These are phyloP conservation scores for Candida glucosophila DNA, from an alignment of 1,139 yeast species.

Conservation along the genomic window DNA sequence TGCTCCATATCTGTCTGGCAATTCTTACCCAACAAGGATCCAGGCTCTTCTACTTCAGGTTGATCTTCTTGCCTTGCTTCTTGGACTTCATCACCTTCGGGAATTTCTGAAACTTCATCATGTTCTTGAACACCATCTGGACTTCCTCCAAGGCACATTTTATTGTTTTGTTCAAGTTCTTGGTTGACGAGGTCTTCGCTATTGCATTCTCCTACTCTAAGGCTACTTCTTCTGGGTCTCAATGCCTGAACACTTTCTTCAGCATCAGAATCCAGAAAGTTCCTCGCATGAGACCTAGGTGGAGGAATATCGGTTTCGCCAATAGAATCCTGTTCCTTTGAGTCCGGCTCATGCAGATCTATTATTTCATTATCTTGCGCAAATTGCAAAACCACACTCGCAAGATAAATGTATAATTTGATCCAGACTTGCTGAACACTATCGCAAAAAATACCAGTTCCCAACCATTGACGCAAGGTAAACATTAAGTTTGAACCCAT, in stretches of 20 bases:
- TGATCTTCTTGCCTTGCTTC: no score
- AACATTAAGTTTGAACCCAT: slow-evolving; percentile 34
- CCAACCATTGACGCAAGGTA: slow-evolving; percentile 32
- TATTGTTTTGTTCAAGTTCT: no score
- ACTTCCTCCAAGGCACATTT: no score
- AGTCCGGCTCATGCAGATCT: no score
- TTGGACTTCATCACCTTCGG: background rate
- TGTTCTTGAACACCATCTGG: no score
- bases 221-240: slow-evolving; percentile 4
- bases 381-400: slow-evolving; percentile 26
- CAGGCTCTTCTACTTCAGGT: background rate
- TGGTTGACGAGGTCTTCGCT: background rate
- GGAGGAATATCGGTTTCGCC: no score
- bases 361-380: no score
- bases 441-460: slow-evolving; percentile 20
- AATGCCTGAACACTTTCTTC: slow-evolving; percentile 10
- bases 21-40: no score
- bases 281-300: no score
- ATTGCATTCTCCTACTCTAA: background rate
- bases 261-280: background rate
- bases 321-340: no score
- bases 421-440: slow-evolving; percentile 34
- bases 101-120: background rate
- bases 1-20: slow-evolving; percentile 1
- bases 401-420: slow-evolving; percentile 31